These are phyloP conservation scores for Aristolochia fimbriata DNA, from an alignment of 164 flowering plant species.

Conservation along the genomic window DNA sequence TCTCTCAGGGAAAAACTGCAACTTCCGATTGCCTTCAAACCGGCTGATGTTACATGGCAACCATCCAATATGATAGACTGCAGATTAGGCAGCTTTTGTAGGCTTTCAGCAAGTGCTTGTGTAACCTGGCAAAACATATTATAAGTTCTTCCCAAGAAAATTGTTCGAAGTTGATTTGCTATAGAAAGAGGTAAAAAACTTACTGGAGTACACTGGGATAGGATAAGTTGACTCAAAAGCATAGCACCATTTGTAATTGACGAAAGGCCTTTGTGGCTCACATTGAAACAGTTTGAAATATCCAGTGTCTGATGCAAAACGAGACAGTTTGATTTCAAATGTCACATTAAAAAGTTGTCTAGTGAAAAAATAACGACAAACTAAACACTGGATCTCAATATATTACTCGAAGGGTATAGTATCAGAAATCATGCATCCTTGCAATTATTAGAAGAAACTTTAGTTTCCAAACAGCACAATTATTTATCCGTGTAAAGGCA, in stretches of 20 bases:
- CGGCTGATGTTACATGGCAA: slow-evolving; percentile 54
- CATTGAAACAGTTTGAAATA: slow-evolving; percentile 61
- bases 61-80: slow-evolving; percentile 72
- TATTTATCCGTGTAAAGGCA: too few relatives aligned
- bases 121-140: slow-evolving; percentile 45
- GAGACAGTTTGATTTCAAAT: too few relatives aligned
- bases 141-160: background rate
- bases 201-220: slow-evolving; percentile 66
- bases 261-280: slow-evolving; percentile 53
- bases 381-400: too few relatives aligned
- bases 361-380: too few relatives aligned
- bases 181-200: slow-evolving; percentile 13
- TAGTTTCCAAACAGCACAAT: too few relatives aligned
- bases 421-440: too few relatives aligned
- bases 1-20: slow-evolving; percentile 46
- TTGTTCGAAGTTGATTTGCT: background rate
- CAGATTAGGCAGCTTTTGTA: slow-evolving; percentile 52
- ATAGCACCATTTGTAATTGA: slow-evolving; percentile 40
- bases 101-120: slow-evolving; percentile 38
- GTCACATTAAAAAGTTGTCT: too few relatives aligned
- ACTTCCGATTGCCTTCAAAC: slow-evolving; percentile 60
- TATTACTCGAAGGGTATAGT: too few relatives aligned
- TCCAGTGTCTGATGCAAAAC: slow-evolving; percentile 49
- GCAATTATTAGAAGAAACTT: background rate
- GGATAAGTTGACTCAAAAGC: slow-evolving; percentile 38